Base-by-base conservation (phyloP, 805 yeast genomes). In the Candida tibetensis region DNA sequence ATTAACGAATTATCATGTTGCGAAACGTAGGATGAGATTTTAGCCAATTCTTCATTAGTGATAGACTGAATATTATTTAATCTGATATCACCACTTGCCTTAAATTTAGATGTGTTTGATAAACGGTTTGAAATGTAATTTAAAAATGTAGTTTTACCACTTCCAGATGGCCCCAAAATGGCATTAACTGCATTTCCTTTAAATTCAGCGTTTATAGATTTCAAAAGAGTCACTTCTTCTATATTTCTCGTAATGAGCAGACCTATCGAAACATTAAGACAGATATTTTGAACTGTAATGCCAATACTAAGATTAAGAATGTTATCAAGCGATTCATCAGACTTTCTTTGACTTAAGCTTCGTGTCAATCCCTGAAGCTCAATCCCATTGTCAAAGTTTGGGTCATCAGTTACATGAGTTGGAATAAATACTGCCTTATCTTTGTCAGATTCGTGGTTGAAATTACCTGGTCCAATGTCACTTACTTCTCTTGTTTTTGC, bases 91-190 rank as follows among this genome's bases (percentile, higher is more conserved):
- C 60, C 58, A 4, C 36, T 43, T 13, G 45, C 32, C 5, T 40
- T 31, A 18, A 48, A 49, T 7, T 45, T 42, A 2, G 48, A 40
- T 2, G 46, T 39, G 12, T 47, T 22, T 28, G 36, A 26, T 17
- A 53, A 42, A 8, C 59, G 40, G n/a, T 44, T 25, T 2, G 60
- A 52, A 23, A 69, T 46, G 34, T 52, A 57, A 36, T 66, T 67
- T 31, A 69, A 50, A 12, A 69, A 46, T 0, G 73, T 68, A 1
- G 73, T 67, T 32, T 69, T 69, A 4, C 73, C 74, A 43, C 71
- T 62, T 14, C 74, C 74, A 7, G 70, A 63, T 1, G 73, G 74
- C 7, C 74, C 74, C 74, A 69, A 68, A 6, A 69, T 66, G 5
- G 60, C 73, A 47, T 68, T 69, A 8, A 69, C 63, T 6, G 55